Evolutionary conservation across 805 yeast genomes (phyloP), one percentile per base, ranked within the genome.

Genomic region (Teunomyces lycoperdinae): DNA sequence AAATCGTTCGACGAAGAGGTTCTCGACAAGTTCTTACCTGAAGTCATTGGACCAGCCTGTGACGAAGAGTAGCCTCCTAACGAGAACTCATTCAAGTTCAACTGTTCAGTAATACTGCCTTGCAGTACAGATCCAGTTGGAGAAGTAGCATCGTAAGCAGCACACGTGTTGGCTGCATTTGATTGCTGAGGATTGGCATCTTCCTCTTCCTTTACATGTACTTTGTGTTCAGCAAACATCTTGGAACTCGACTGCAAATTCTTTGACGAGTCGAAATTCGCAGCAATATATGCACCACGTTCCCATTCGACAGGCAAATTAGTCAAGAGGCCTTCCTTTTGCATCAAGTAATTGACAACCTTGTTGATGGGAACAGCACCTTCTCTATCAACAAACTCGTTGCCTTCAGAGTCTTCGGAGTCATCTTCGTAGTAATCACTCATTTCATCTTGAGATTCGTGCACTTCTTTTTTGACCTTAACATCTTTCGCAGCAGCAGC

Each of bases 261-360:
- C 14, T 50, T 49, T 10, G 56, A 53, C 26, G 61, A 57, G 38
- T 57, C 55, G 44, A 64, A 56, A 42, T 62, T 66, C 4, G 77
- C 75, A 29, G 78, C 78, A 24, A 73, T 68, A 27, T 61, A 43
- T 1, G 76, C 73, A 4, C 76, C 77, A 33, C 62, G 62, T 45
- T 74, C 78, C 79, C 79, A 74, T 50, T 72, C 79, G 46, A 65
- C 58, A 4, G 76, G 78, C 46, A 63, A 58, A 48, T 64, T 67
- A 36, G 66, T 69, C 31, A 72, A 61, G 28, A 73, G 55, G 2
- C 73, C 77, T 50, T 71, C 59, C 17, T 75, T 63, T 35, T 64
- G 62, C 31, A 77, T 67, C 43, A 80, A 58, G 49, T 71, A 65
- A 7, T 68, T 57, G 7, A 80, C 77, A 29, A 78, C 75, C 49